A percentile compares a stretch with the other conserved stretches of the same genome.
Conservation (phyloP, 345 rosid genomes). For the Psidium friedrichsthalianum region DNA sequence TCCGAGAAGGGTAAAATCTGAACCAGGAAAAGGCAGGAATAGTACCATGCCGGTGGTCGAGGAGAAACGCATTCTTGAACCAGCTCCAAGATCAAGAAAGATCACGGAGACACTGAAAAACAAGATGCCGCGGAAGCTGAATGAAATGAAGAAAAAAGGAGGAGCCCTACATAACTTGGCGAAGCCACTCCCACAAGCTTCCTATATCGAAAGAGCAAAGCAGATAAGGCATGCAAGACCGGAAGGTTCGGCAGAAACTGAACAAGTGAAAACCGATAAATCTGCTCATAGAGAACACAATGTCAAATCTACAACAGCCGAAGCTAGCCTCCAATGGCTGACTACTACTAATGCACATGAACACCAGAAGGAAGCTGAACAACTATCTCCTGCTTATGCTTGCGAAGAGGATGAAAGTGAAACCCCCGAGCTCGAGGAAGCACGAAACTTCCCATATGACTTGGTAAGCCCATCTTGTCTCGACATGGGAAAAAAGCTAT, state of each 20-base stretch:
- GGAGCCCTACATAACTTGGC: constrained; percentile 1
- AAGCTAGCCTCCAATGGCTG: constrained; percentile 11
- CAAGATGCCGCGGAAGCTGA: constrained; percentile 20
- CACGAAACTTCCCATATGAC: constrained; percentile 15
- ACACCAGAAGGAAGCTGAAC: constrained; percentile 15
- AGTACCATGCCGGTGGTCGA: not conserved
- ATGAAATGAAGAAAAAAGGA: constrained; percentile 24
- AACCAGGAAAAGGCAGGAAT: constrained; percentile 6
- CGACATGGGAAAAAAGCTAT: not conserved
- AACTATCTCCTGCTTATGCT: constrained; percentile 15
- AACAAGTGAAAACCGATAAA: constrained; percentile 21
- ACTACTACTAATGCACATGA: constrained; percentile 5
- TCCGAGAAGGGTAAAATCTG: constrained; percentile 9
- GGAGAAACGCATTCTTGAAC: constrained; percentile 15
- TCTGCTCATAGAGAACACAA: constrained; percentile 5
- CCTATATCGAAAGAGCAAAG: constrained; percentile 20
- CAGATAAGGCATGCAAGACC: constrained; percentile 6
- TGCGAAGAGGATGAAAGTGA: constrained; percentile 4
- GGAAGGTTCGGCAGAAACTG: not conserved
- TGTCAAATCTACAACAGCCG: constrained; percentile 2
- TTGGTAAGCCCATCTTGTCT: constrained; percentile 28
- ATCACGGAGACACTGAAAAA: constrained; percentile 10
- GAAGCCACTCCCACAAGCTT: constrained; percentile 19
- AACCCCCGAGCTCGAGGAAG: constrained; percentile 9
- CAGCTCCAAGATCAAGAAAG: constrained; percentile 12